These are phyloP conservation scores for Nepenthes mirabilis DNA, from an alignment of 148 eudicot species.

Conservation along the genomic window DNA sequence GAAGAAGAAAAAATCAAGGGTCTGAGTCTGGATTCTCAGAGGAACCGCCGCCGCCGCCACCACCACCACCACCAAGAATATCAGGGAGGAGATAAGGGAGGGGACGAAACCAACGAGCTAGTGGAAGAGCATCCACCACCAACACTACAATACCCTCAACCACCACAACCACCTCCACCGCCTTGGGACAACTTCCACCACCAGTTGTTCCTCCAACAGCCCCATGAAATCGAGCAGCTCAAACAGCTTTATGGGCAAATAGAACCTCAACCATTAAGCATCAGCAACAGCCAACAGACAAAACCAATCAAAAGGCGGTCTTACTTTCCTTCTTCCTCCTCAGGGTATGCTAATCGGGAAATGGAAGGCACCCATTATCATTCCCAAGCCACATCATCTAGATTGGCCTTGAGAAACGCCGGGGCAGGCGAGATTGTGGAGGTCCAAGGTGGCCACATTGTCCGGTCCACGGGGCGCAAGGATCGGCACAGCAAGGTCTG, in stretches of 20 bases:
- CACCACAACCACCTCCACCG: too few relatives aligned
- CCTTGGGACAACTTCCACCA: too few relatives aligned
- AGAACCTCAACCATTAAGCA: conserved; percentile 5
- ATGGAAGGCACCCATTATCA: too few relatives aligned
- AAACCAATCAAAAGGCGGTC: conserved; percentile 30
- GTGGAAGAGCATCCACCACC: conserved; percentile 6
- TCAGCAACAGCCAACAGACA: too few relatives aligned
- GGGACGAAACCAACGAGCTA: conserved; percentile 1
- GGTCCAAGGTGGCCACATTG: conserved; percentile 92
- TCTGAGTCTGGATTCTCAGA: conserved; percentile 59
- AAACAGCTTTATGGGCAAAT: conserved; percentile 11
- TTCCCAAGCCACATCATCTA: conserved; percentile 14
- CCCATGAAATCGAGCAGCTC: background rate
- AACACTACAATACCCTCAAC: too few relatives aligned
- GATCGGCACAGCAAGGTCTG: conserved; percentile 90
- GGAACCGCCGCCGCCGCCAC: conserved; percentile 8
- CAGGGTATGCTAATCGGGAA: background rate
- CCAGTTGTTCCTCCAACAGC: too few relatives aligned
- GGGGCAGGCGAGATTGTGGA: conserved; percentile 71
- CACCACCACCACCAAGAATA: conserved; percentile 12
- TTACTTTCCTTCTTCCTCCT: conserved; percentile 15
- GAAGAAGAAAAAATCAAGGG: conserved; percentile 41
- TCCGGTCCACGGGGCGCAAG: conserved; percentile 71
- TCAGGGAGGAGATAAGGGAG: background rate
- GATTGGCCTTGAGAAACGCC: conserved; percentile 32